Conservation (phyloP, 192 early-diverging fungal genomes). For the Irineochytrium annulatum region DNA sequence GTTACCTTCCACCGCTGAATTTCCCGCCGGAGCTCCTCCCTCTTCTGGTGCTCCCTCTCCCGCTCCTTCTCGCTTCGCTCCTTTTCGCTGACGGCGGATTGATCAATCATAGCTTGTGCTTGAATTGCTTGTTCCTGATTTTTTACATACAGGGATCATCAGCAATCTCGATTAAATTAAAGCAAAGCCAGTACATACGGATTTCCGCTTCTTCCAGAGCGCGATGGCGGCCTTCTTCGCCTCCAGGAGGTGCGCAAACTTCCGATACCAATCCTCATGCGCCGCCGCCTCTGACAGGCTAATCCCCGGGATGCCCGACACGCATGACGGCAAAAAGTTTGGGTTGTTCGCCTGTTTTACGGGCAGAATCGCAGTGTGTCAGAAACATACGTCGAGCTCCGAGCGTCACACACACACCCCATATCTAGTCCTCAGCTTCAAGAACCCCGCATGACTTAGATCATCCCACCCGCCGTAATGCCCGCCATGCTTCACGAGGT, state of each 20-base stretch:
- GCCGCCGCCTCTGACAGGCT: slow-evolving; percentile 8
- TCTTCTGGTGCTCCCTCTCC: background rate
- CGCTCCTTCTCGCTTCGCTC: background rate
- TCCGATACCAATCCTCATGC: slow-evolving; percentile 24
- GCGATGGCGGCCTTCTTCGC: slow-evolving; percentile 15
- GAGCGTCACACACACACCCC: slow-evolving; percentile 1
- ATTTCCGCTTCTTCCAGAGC: slow-evolving; percentile 15
- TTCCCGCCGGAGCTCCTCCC: slow-evolving; percentile 5
- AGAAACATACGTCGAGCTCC: background rate
- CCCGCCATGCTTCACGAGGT: slow-evolving; percentile 24
- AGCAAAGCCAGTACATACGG: background rate
- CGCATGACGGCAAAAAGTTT: slow-evolving; percentile 12
- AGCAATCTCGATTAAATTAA: no score
- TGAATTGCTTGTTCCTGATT: background rate
- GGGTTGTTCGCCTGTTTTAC: slow-evolving; percentile 12
- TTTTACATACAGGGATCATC: background rate
- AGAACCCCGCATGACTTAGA: slow-evolving; percentile 27
- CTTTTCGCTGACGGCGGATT: background rate
- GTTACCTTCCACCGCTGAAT: slow-evolving; percentile 14
- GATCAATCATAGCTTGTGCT: background rate
- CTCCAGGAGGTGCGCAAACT: slow-evolving; percentile 8
- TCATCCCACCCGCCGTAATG: slow-evolving; percentile 42
- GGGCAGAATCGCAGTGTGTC: background rate
- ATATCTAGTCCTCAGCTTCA: slow-evolving; percentile 30
- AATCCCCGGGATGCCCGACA: slow-evolving; percentile 14